Percentiles rank a stretch among this genome's conserved stretches.
These are phyloP conservation scores for Aurantiochytrium sp. DNA, from an alignment of 108 stramenopile species.

Conservation along the genomic window DNA sequence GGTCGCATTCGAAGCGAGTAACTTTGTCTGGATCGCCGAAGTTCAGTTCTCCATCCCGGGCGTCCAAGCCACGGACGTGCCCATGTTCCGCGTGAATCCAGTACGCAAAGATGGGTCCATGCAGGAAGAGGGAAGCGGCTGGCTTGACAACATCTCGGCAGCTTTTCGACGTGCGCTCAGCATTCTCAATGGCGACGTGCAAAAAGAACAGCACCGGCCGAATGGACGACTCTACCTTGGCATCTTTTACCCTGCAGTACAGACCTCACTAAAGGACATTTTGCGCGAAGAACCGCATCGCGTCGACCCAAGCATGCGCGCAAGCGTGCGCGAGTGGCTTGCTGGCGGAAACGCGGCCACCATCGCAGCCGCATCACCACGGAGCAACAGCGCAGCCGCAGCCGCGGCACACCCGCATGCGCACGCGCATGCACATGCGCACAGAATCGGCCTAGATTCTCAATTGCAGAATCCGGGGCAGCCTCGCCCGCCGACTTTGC, in stretches of 20 bases:
- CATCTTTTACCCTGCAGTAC: slow-evolving; percentile 13
- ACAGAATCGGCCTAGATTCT: too few species aligned
- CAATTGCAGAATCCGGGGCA: too few species aligned
- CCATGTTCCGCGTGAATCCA: not conserved
- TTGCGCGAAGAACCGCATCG: not conserved
- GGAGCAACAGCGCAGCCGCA: too few species aligned
- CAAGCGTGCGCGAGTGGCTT: not conserved
- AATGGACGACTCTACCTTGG: not conserved
- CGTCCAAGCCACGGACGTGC: not conserved
- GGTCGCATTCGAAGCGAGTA: not conserved
- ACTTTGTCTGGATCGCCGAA: not conserved
- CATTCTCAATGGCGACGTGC: not conserved
- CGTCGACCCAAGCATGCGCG: not conserved
- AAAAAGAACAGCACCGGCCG: not conserved
- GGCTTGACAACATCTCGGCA: not conserved
- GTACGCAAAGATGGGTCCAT: not conserved
- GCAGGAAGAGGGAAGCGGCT: not conserved
- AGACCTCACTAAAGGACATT: not conserved
- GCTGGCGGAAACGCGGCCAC: not conserved
- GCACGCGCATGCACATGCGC: too few species aligned
- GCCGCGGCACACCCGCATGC: too few species aligned
- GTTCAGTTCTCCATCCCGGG: not conserved
- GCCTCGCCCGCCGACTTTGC: too few species aligned
- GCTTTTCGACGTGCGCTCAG: not conserved
- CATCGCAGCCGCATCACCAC: not conserved